These are phyloP conservation scores for Penicillium rolfsii DNA, from an alignment of 2,329 filamentous ascomycete species.

Conservation along the genomic window DNA sequence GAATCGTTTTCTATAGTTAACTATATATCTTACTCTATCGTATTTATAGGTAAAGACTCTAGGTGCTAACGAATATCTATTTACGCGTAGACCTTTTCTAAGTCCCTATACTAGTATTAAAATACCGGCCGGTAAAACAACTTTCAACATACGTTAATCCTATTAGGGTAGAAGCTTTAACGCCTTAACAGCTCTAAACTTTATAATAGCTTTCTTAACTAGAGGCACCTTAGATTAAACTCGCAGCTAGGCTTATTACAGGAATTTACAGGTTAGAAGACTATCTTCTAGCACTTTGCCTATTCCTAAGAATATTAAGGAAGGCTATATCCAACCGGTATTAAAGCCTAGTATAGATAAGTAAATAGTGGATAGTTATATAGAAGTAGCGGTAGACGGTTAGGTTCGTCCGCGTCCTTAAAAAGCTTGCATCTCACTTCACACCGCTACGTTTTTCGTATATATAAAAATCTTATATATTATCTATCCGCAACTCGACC, in stretches of 20 bases:
- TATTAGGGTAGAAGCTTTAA: background rate
- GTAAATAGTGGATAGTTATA: background rate
- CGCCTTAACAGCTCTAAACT: constrained; percentile 1
- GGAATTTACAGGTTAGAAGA: background rate
- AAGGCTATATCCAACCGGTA: background rate
- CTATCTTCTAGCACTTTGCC: background rate
- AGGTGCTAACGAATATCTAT: background rate
- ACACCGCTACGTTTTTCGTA: background rate
- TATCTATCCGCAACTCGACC: background rate
- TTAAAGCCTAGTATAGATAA: background rate
- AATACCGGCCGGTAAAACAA: background rate
- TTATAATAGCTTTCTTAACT: background rate
- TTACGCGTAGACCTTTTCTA: background rate
- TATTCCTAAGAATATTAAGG: background rate
- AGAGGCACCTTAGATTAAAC: background rate
- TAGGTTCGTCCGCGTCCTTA: background rate
- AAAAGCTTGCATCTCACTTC: constrained; percentile 1
- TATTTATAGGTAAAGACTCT: background rate
- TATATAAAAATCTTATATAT: background rate
- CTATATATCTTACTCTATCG: background rate
- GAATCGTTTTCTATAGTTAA: background rate
- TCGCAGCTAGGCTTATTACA: background rate
- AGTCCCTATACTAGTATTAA: background rate
- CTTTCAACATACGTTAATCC: background rate
- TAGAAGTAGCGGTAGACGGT: background rate